Evolutionary conservation across 768 basidiomycete species (phyloP), one percentile per base, ranked within the genome.

Genomic region (Rhodotorula diobovata): DNA sequence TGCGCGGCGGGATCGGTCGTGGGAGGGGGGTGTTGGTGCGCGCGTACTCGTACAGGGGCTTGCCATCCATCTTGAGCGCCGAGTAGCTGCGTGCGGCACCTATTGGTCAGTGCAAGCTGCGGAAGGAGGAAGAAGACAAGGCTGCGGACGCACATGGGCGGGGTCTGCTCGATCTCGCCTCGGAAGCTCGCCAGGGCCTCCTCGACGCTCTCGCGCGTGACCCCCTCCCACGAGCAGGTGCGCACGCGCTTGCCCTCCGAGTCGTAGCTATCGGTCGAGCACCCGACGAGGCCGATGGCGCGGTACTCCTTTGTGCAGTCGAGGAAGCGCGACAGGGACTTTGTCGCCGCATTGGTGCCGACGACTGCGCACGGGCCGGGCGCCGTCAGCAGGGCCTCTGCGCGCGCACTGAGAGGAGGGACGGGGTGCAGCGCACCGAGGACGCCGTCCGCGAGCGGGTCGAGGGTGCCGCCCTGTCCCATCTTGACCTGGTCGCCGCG

Each of bases 11-110:
- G 70, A 99, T 94, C n/a, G 95, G 90, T 16, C 93, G 87, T 43
- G 96, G 96, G 25, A 99, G 85, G 0, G 94, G 91, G 54, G 89
- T 90, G 15, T 90, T 90, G 78, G 89, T 85, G 5, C 96, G 87
- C 30, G 96, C 96, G 78, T 98, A 99, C 76, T 98, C 94, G 79
- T 98, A 92, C 46, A 98, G 80, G 1, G 92, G 92, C 80, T 86
- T 91, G 1, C 96, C 96, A 75, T 98, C 93, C 94, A 98, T 98
- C 81, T 98, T 98, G 46, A 98, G 84, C 4, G 96, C 96, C 18
- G 96, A 98, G 81, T 94, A 99, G 79, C 95, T 97, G 78, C 39
- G 60, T 64, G 66, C 30, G 18, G 15, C 34, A 18, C 2, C 51
- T 3, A n/a, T 35, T n/a, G 34, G 16, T 39, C 57, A 34, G 32